phyloP scores from a whole-genome alignment of 805 yeast genomes.

The Spathaspora girioi region DNA sequence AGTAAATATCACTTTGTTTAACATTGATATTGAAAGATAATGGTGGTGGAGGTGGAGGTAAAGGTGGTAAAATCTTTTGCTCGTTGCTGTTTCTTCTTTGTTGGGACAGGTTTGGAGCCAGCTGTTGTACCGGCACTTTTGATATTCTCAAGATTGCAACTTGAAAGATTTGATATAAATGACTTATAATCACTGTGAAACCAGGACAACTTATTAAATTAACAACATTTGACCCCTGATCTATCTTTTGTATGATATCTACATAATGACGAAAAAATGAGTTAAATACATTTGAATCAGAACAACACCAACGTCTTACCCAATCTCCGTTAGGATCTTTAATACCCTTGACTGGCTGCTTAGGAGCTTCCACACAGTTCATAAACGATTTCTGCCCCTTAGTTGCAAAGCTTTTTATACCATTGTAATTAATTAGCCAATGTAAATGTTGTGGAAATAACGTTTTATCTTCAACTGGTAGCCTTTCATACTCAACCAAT shows the following conservation, averaged over 20 bases:
- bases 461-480: neutral
- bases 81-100: conserved; percentile 2
- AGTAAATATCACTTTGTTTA: conserved; percentile 31
- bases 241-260: conserved; percentile 16
- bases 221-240: conserved; percentile 1
- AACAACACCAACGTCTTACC: conserved; percentile 58
- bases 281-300: conserved; percentile 55
- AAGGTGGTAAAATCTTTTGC: neutral
- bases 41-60: conserved; percentile 6
- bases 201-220: conserved; percentile 39
- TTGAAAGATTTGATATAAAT: conserved; percentile 41
- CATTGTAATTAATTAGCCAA: conserved; percentile 28
- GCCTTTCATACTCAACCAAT: neutral
- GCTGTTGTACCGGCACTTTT: conserved; percentile 1
- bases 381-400: conserved; percentile 22
- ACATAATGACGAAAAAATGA: conserved; percentile 62
- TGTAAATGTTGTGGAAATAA: conserved; percentile 28
- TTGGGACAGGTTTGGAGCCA: neutral
- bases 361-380: conserved; percentile 38
- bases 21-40: conserved; percentile 3
- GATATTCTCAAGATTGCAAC: conserved; percentile 23
- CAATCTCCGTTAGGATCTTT: conserved; percentile 57
- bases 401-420: conserved; percentile 26
- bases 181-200: conserved; percentile 40
- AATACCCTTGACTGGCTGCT: conserved; percentile 45